Evolutionary conservation across 164 flowering plant genomes (phyloP), one percentile per base, ranked within the genome.

Genomic region (Nymphaea colorata): DNA sequence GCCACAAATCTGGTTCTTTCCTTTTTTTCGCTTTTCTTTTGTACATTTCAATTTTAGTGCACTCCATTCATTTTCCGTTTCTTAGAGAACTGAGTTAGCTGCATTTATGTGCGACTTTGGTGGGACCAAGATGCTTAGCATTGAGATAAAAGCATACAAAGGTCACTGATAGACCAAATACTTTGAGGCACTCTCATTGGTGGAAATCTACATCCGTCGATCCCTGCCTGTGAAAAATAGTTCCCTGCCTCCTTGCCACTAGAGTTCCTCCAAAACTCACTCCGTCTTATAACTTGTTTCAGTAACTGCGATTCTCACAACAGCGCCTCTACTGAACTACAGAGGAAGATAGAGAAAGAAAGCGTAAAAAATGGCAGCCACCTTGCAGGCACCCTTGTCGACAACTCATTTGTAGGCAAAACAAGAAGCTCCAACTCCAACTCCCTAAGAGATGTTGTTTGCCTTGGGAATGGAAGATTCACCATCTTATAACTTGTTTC

Each of bases 321-420:
- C 41, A 59, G 18, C 45, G 41, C 44, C 43, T 15, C 7, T 6
- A 41, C 16, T 66, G 43, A 36, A 43, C 63, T 15, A 41, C 42
- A 60, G 25, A 36, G 36, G 60, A 51, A 67, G 41, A 16, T 60
- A 36, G 17, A 14, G 66, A 43, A 42, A 43, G 6, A 41, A 16
- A n/a, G n/a, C n/a, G 12, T 10, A 16, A 6, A n/a, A 66, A 61
- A 76, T 72, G 82, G 82, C 77, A 53, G 73, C 88, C 44, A 83
- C 76, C 70, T 25, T 83, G 62, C 36, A 25, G 78, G 82, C 73
- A n/a, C 88, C 65, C 77, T 80, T 47, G 79, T 88, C 41, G 82
- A 79, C 66, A 84, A 90, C 70, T 80, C 92, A 44, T 90, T 89
- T 72, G 79, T 90, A 70, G 98, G 97, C 67, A 88, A 86, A 68